Evolutionary conservation across 345 rosid genomes (phyloP).

Genomic region (Atalantia buxifolia): DNA sequence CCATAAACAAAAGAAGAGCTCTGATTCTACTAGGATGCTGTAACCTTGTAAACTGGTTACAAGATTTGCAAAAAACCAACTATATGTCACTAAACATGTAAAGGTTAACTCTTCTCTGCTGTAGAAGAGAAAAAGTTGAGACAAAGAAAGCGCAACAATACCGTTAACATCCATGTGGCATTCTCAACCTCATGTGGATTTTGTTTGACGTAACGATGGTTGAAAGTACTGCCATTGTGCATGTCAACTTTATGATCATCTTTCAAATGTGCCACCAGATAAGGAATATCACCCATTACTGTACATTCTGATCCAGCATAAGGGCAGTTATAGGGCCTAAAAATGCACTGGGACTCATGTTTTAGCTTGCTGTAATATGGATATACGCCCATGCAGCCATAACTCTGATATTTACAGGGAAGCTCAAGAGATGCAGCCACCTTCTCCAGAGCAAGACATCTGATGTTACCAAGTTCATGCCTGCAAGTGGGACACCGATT

Average conservation of each 20-base stretch:
- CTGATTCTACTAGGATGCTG: background rate
- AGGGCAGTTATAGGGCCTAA: conserved; percentile 74
- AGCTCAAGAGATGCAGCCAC: conserved; percentile 85
- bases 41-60: background rate
- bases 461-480: conserved; percentile 82
- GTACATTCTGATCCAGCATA: conserved; percentile 83
- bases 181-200: conserved; percentile 84
- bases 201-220: conserved; percentile 79
- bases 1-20: background rate
- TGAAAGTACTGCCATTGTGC: conserved; percentile 83
- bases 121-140: background rate
- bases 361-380: conserved; percentile 85
- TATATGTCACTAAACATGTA: background rate
- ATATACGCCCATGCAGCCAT: conserved; percentile 68
- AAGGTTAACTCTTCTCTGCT: background rate
- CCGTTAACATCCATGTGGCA: conserved; percentile 90
- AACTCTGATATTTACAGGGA: conserved; percentile 79
- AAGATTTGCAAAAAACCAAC: background rate
- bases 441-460: conserved; percentile 85
- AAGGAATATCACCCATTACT: conserved; percentile 71
- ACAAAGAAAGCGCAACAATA: conserved; percentile 17
- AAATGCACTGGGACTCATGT: conserved; percentile 65
- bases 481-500: conserved; percentile 85
- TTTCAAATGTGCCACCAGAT: conserved; percentile 65
- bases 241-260: conserved; percentile 86